phyloP scores from a whole-genome alignment of 805 yeast genomes.

The Candida nonsorbophila region DNA sequence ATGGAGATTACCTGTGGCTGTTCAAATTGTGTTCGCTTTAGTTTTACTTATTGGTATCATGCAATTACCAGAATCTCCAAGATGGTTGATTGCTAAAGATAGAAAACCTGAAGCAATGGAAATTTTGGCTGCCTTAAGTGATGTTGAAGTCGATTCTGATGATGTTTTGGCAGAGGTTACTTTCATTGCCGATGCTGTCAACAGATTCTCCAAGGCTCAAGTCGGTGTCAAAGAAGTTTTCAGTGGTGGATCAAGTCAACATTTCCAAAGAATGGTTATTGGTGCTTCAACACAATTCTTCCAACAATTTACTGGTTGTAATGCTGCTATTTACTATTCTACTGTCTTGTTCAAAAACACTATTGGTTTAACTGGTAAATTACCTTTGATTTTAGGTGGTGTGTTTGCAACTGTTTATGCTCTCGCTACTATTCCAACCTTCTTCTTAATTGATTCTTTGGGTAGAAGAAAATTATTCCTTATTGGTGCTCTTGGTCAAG shows the following conservation, averaged over 20 bases:
- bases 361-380: conserved; percentile 44
- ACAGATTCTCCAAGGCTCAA: conserved; percentile 41
- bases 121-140: conserved; percentile 36
- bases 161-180: conserved; percentile 40
- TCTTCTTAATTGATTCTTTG: conserved; percentile 36
- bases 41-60: conserved; percentile 33
- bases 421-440: conserved; percentile 43
- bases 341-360: conserved; percentile 72
- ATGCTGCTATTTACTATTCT: conserved; percentile 88
- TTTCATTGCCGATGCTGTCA: conserved; percentile 45
- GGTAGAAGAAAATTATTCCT: conserved; percentile 44
- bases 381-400: conserved; percentile 60
- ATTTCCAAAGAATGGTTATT: conserved; percentile 50
- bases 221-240: conserved; percentile 40
- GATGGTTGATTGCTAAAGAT: conserved; percentile 58
- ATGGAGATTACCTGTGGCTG: conserved; percentile 44
- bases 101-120: conserved; percentile 26
- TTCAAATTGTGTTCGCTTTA: conserved; percentile 60
- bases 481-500: conserved; percentile 40
- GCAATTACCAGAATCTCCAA: conserved; percentile 65
- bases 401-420: conserved; percentile 59
- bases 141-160: conserved; percentile 28
- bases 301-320: conserved; percentile 90
- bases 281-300: conserved; percentile 71
- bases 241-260: conserved; percentile 54